phyloP scores from a whole-genome alignment of 352 stramenopile genomes.

The Phytophthora tubulina region DNA sequence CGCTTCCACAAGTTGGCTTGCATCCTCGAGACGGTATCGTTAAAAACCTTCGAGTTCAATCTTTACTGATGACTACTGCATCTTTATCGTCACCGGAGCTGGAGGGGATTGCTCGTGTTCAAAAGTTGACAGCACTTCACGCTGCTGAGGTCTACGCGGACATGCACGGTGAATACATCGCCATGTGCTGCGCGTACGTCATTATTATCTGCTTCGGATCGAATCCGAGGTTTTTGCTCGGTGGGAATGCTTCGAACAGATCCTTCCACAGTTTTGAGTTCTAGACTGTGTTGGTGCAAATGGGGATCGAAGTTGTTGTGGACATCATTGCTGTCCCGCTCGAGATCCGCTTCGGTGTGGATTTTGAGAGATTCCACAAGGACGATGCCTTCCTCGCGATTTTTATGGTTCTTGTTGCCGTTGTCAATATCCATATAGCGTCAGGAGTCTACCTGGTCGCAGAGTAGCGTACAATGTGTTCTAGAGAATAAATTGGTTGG shows the following conservation, averaged over 20 bases:
- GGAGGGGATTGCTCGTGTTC: slow-evolving; percentile 22
- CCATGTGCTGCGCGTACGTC: slow-evolving; percentile 45
- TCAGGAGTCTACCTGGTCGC: slow-evolving; percentile 18
- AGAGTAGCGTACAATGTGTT: not conserved
- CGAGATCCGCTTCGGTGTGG: slow-evolving; percentile 28
- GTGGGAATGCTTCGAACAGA: slow-evolving; percentile 21
- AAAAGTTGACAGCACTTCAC: slow-evolving; percentile 41
- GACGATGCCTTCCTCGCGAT: slow-evolving; percentile 40
- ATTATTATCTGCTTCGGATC: slow-evolving; percentile 36
- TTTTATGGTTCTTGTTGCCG: slow-evolving; percentile 39
- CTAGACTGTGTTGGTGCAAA: slow-evolving; percentile 34
- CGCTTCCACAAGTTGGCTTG: slow-evolving; percentile 5
- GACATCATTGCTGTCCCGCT: slow-evolving; percentile 38
- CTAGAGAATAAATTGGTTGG: too few relatives aligned
- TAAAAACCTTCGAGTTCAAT: slow-evolving; percentile 6
- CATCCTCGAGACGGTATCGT: not conserved
- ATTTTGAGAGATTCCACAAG: slow-evolving; percentile 39
- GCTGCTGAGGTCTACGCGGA: slow-evolving; percentile 58
- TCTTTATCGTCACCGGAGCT: slow-evolving; percentile 23
- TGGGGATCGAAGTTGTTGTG: slow-evolving; percentile 37
- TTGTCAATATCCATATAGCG: slow-evolving; percentile 36
- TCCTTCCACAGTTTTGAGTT: slow-evolving; percentile 20
- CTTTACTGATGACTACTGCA: not conserved
- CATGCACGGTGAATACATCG: slow-evolving; percentile 65
- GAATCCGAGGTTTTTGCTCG: slow-evolving; percentile 24